phyloP scores from a whole-genome alignment of 495 filamentous ascomycete species.

The Xeromyces bisporus region DNA sequence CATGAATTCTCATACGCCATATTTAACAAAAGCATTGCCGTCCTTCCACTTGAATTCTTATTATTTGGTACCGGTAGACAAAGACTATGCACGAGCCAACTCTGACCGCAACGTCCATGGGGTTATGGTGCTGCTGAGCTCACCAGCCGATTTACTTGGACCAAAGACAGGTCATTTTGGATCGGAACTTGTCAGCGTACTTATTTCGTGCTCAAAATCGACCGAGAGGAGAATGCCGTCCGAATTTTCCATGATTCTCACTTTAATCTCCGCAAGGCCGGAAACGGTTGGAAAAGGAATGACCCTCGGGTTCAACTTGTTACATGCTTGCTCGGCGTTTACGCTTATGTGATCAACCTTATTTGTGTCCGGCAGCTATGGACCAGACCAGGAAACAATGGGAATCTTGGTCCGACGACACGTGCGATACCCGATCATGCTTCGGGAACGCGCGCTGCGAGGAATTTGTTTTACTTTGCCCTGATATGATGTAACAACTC shows the following conservation, averaged over 20 bases:
- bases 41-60: constrained; percentile 34
- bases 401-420: constrained; percentile 25
- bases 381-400: constrained; percentile 25
- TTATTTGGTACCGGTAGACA: constrained; percentile 28
- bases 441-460: constrained; percentile 27
- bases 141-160: constrained; percentile 22
- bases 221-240: constrained; percentile 25
- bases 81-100: constrained; percentile 16
- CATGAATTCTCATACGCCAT: constrained; percentile 9
- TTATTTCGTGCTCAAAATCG: constrained; percentile 18
- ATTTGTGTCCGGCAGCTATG: constrained; percentile 30
- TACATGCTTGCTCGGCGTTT: constrained; percentile 35
- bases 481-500: constrained; percentile 31
- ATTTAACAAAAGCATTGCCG: constrained; percentile 23
- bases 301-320: too few species aligned
- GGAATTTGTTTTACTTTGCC: too few species aligned
- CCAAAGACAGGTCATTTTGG: constrained; percentile 31
- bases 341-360: constrained; percentile 32
- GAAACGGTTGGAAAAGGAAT: constrained; percentile 24
- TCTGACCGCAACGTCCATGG: constrained; percentile 26
- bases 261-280: constrained; percentile 20
- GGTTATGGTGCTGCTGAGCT: constrained; percentile 27
- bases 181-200: constrained; percentile 34
- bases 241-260: constrained; percentile 30
- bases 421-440: constrained; percentile 20